Percentiles rank a stretch among this genome's conserved stretches.
These are phyloP conservation scores for Helianthus tuberosus DNA, from an alignment of 129 eudicot genomes.

Conservation along the genomic window DNA sequence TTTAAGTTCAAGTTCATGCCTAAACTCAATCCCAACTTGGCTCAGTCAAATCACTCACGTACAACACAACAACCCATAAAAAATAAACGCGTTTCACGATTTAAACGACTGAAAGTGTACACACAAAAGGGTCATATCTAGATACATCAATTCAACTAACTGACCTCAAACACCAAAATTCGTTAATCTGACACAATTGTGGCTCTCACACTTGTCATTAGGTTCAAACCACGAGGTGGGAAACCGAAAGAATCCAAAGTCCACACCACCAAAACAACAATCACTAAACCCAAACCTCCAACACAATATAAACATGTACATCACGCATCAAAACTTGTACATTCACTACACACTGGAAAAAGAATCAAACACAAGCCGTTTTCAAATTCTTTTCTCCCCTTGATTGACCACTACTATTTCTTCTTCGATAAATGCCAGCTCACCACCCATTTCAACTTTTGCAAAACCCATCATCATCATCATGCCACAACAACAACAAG, in stretches of 20 bases:
- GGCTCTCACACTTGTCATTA: not conserved
- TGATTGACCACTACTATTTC: conserved; percentile 21
- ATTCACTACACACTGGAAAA: not conserved
- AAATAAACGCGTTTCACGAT: too few species aligned
- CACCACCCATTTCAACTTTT: conserved; percentile 19
- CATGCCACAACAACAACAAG: conserved; percentile 17
- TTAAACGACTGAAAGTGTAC: too few species aligned
- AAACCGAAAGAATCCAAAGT: conserved; percentile 31
- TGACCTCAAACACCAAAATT: too few species aligned
- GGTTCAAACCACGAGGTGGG: not conserved
- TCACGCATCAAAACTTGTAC: not conserved
- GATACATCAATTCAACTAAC: too few species aligned
- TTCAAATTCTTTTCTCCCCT: conserved; percentile 11
- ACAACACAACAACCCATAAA: too few species aligned
- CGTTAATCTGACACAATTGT: too few species aligned
- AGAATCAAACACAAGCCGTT: conserved; percentile 16
- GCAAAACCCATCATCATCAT: conserved; percentile 26
- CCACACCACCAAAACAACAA: not conserved
- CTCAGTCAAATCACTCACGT: too few species aligned
- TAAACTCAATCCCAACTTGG: too few species aligned
- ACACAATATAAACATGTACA: not conserved
- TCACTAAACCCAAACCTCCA: conserved; percentile 14
- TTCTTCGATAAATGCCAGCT: conserved; percentile 33
- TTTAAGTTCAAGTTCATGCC: too few species aligned
- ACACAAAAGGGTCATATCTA: too few species aligned